Evolutionary conservation across 176 grass and related monocot species (phyloP), one percentile per base, ranked within the genome.

Genomic region (Alloteropsis semialata): DNA sequence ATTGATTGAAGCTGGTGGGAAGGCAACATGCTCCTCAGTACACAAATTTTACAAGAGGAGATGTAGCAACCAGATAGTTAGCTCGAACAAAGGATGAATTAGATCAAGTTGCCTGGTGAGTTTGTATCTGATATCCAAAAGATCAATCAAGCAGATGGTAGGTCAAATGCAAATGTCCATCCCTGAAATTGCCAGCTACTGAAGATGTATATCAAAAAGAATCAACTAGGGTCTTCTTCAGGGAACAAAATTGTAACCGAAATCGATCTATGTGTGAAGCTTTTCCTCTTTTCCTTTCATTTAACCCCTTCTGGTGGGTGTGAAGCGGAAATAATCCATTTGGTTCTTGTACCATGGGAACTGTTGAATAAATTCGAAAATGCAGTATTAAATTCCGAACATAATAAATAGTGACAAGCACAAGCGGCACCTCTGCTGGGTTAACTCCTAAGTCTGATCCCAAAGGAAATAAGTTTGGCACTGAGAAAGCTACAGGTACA

Each of bases 11-110:
- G 48, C 2, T 59, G 62, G 39, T 62, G 72, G 74, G 57, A 85
- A 66, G 3, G 25, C 58, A 50, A 43, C 43, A 39, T 43, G 61
- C 57, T 68, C 82, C 8, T 27, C 48, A 16, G 64, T 73, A 60
- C 69, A 61, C 37, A 89, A 80, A 84, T 65, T 89, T 80, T 89
- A 89, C 34, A 84, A 65, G 55, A 84, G 80, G 73, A 91, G 90
- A 79, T 85, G 50, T 81, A 62, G 24, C 50, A 60, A 27, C 24
- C 57, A 44, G n/a, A 54, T 18, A 57, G 2, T 36, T 18, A 51
- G 45, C 48, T 50, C 37, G 7, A 66, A 42, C 58, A 84, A 66
- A 38, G n/a, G 49, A 71, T 78, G 46, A 43, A 33, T 27, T 46
- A 64, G 19, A 39, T 53, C 30, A 55, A 78, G 50, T 54, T 14